phyloP scores from a whole-genome alignment of 495 filamentous ascomycete species.

The Penicillium robsamsonii region DNA sequence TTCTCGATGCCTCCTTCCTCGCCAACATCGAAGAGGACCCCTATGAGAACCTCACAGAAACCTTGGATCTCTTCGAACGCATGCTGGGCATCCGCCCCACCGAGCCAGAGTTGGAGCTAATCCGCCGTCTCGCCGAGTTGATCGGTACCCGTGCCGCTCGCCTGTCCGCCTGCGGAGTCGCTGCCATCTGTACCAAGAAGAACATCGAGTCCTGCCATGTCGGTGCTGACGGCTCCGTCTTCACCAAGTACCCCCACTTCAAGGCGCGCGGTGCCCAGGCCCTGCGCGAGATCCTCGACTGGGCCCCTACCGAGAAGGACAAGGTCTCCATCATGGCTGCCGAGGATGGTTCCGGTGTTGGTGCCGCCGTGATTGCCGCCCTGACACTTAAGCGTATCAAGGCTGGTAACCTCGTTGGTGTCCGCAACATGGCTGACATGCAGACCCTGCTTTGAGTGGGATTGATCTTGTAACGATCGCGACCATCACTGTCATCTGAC shows the following conservation, averaged over 20 bases:
- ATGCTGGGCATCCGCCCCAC: conserved; percentile 67
- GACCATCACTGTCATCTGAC: neutral
- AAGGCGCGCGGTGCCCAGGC: conserved; percentile 85
- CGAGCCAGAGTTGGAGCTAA: conserved; percentile 76
- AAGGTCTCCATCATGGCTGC: conserved; percentile 82
- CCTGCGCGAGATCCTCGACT: conserved; percentile 90
- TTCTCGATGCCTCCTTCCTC: conserved; percentile 90
- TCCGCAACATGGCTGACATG: conserved; percentile 64
- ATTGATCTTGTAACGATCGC: neutral
- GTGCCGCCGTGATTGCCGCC: conserved; percentile 90
- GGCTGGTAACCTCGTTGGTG: conserved; percentile 74
- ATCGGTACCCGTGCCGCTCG: conserved; percentile 93
- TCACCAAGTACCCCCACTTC: conserved; percentile 98
- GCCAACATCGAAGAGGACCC: conserved; percentile 94
- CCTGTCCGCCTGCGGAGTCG: conserved; percentile 88
- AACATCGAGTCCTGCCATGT: conserved; percentile 83
- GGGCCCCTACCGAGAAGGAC: conserved; percentile 75
- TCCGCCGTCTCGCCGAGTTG: conserved; percentile 83
- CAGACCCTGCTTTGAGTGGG: conserved; percentile 32
- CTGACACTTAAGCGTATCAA: conserved; percentile 84
- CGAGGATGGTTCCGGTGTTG: conserved; percentile 95
- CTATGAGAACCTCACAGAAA: conserved; percentile 89
- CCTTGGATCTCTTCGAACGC: conserved; percentile 70
- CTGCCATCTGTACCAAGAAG: conserved; percentile 96
- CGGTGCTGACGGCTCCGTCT: conserved; percentile 92